These are phyloP conservation scores for Diaporthe sp. DNA, from an alignment of 2,329 filamentous ascomycete genomes.

Conservation along the genomic window DNA sequence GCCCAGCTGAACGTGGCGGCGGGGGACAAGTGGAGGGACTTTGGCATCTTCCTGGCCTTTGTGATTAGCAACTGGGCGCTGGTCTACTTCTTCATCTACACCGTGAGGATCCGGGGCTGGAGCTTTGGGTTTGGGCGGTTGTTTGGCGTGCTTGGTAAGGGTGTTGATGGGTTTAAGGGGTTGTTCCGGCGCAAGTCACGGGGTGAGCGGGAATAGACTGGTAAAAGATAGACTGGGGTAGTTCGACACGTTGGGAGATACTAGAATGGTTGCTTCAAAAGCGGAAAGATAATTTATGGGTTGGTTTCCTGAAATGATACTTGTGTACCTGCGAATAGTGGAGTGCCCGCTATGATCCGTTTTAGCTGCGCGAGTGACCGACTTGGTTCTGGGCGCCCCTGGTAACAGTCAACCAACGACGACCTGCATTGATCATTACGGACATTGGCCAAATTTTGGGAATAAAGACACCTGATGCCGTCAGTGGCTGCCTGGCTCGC, in stretches of 20 bases:
- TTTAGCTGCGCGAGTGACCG: too few relatives aligned
- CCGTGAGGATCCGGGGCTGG: conserved; percentile 47
- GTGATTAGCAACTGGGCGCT: conserved; percentile 72
- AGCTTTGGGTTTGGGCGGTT: conserved; percentile 47
- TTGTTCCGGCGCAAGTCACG: conserved; percentile 5
- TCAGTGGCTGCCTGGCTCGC: too few relatives aligned
- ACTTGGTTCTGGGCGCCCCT: fast-evolving
- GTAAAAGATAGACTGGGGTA: neutral
- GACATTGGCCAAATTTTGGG: too few relatives aligned
- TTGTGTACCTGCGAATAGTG: neutral
- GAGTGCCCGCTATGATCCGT: too few relatives aligned
- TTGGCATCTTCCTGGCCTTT: conserved; percentile 74
- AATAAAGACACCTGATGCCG: too few relatives aligned
- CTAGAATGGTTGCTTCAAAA: neutral
- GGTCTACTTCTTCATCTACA: conserved; percentile 49
- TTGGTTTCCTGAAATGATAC: neutral
- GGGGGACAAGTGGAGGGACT: conserved; percentile 74
- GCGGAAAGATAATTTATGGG: neutral
- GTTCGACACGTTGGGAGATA: neutral
- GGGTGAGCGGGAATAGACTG: neutral
- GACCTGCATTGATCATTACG: too few relatives aligned
- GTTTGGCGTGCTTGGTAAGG: conserved; percentile 41
- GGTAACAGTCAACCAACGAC: too few relatives aligned
- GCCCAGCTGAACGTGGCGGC: conserved; percentile 64
- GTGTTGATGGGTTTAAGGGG: conserved; percentile 29